Base-by-base conservation (phyloP, 176 grass and related monocot species). In the Themeda triandra region DNA sequence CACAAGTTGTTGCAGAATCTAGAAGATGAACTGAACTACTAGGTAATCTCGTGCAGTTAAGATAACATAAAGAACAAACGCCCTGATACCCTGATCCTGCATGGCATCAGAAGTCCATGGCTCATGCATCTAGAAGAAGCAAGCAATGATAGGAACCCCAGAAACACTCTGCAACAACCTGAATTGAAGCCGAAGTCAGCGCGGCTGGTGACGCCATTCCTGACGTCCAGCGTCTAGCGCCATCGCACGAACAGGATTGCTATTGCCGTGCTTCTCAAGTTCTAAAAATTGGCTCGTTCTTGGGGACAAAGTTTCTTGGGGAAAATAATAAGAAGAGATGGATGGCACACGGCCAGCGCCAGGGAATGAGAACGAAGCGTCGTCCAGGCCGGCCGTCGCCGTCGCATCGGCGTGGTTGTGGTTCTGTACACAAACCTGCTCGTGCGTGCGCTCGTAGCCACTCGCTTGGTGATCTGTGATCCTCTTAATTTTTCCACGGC, bases 31-130 rank as follows among this genome's bases (percentile, higher is more conserved):
- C 44, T 17, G 7, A 39, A 5, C 33, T 35, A 15, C 17, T 39
- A 40, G 35, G 70, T 46, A 41, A 27, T 7, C 24, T 48, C 41
- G 42, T 48, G 70, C 24, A 5, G 25, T 46, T 72, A 44, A 45
- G 25, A 72, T 72, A 44, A 45, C 5, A 51, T 51, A 51, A 18
- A 48, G 13, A 48, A 48, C 3, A 0, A 15, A 41, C 46, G n/a
- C 45, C 46, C 46, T 18, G 46, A 17, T 18, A 17, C 4, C 45
- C 69, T 42, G 69, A 28, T 44, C 6, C 13, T 39, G 25, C 8
- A 73, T 78, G 58, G 15, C 76, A 64, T 44, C 58, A 42, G 0
- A 79, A 79, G 77, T 79, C 77, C 60, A 65, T 45, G 40, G 40
- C 63, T 63, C 59, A 28, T 13, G 24, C 41, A 7, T 79, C 76